Evolutionary conservation across 371 early-diverging fungal species (phyloP), one percentile per base, ranked within the genome.

Genomic region (Apophysomyces trapeziformis): DNA sequence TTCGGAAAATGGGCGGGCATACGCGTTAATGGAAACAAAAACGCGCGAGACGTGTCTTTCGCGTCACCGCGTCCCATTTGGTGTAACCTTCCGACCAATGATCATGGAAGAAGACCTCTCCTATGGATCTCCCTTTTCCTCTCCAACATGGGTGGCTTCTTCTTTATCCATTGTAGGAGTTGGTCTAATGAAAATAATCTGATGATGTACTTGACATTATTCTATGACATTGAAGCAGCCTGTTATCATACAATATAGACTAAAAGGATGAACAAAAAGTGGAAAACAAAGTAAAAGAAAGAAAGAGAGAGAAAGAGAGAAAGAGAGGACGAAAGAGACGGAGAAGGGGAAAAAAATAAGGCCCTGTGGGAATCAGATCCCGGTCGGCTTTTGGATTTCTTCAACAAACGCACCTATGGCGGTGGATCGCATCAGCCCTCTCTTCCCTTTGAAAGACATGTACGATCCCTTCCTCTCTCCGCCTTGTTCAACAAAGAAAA

Each of bases 331-430:
- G 21, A 50, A 50, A 50, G 21, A 32, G 21, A 50, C 16, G 21
- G 21, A 50, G 21, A 50, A 21, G 21, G 21, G 21, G 21, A 18
- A 26, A 50, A 50, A 50, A 21, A 5, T 50, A 18, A 50, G 9
- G 21, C 16, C 7, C 21, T 21, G 47, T 13, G n/a, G 47, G 47
- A 47, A 47, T 47, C 16, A 16, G 47, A 16, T 47, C 47, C 47
- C n/a, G 47, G 47, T 47, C 47, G 47, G 47, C 47, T 47, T 47
- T 47, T 47, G 47, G 47, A 47, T 47, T 47, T 47, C 47, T 47
- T 47, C 2, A 47, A 47, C 7, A 7, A 47, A 47, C 47, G 47
- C 47, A 18, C 47, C 47, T 47, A 47, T 47, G 47, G 47, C 47
- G 47, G 2, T 47, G 47, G n/a, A 47, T 47, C 47, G 47, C 47